phyloP scores from a whole-genome alignment of 2,329 filamentous ascomycete genomes.

The Microthyrium microscopicum region DNA sequence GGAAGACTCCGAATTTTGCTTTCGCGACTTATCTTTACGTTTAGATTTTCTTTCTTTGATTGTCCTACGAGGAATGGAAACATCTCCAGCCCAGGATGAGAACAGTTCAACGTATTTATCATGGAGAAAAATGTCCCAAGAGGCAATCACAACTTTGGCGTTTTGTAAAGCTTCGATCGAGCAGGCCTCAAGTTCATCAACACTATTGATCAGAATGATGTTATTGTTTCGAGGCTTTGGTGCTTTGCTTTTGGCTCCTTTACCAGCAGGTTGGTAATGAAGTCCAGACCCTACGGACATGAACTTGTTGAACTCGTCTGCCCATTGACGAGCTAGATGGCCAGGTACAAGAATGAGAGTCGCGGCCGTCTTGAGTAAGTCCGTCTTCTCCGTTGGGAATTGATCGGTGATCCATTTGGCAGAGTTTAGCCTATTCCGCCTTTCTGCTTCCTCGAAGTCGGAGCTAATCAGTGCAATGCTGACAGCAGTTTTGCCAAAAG shows the following conservation, averaged over 20 bases:
- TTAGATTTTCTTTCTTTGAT: too few species aligned
- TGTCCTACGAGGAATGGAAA: too few species aligned
- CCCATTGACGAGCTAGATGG: constrained; percentile 42
- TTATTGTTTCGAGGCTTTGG: too few species aligned
- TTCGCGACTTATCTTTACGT: too few species aligned
- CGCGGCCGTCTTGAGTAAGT: constrained; percentile 31
- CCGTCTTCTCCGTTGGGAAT: constrained; percentile 10
- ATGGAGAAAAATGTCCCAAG: constrained; percentile 32
- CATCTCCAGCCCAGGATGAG: too few species aligned
- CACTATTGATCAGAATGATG: constrained; percentile 28
- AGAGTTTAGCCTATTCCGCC: constrained; percentile 11
- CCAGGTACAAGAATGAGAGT: constrained; percentile 43
- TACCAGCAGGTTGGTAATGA: constrained; percentile 13
- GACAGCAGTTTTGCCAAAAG: constrained; percentile 50
- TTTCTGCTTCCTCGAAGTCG: too few species aligned
- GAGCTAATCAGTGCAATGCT: constrained; percentile 39
- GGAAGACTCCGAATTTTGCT: too few species aligned
- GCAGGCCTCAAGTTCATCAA: constrained; percentile 22
- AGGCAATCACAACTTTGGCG: constrained; percentile 39
- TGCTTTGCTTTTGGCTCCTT: too few species aligned
- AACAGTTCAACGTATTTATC: constrained; percentile 27
- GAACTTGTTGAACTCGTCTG: constrained; percentile 35
- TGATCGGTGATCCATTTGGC: constrained; percentile 7
- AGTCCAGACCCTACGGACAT: too few species aligned
- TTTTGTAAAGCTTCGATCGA: constrained; percentile 28